phyloP scores from a whole-genome alignment of 2,329 filamentous ascomycete species.

The Chaetomium globosum region DNA sequence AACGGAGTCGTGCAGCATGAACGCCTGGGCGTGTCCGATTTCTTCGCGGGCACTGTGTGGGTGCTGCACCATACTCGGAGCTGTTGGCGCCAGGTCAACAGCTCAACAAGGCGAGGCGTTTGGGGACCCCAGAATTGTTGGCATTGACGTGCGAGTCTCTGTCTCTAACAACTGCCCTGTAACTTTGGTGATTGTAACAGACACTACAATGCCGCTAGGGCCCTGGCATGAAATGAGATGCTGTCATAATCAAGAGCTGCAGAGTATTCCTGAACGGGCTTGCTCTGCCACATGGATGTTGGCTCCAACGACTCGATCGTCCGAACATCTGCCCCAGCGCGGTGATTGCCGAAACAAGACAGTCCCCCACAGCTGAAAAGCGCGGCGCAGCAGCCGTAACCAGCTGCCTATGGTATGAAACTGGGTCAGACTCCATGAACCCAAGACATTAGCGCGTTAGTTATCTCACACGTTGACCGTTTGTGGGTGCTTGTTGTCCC shows the following conservation, averaged over 20 bases:
- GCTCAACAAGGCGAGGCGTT: neutral
- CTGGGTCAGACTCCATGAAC: neutral
- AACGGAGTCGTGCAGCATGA: conserved; percentile 18
- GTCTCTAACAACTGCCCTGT: neutral
- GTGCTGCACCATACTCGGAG: too few relatives aligned
- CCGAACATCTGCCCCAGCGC: neutral
- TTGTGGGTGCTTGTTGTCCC: neutral
- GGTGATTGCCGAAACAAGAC: neutral
- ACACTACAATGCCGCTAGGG: too few relatives aligned
- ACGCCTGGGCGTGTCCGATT: neutral
- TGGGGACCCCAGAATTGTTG: neutral
- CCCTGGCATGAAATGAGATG: neutral
- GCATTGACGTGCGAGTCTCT: neutral
- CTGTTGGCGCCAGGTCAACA: too few relatives aligned
- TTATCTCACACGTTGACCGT: neutral
- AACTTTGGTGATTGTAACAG: neutral
- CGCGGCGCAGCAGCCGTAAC: conserved; percentile 3
- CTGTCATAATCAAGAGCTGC: too few relatives aligned
- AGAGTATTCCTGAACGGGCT: neutral
- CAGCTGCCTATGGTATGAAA: neutral
- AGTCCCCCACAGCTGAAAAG: neutral
- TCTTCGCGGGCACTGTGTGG: neutral
- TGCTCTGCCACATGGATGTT: neutral
- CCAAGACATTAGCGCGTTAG: neutral
- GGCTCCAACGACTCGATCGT: neutral